Base-by-base conservation (phyloP, 106 monocot species). In the Agapanthus africanus region DNA sequence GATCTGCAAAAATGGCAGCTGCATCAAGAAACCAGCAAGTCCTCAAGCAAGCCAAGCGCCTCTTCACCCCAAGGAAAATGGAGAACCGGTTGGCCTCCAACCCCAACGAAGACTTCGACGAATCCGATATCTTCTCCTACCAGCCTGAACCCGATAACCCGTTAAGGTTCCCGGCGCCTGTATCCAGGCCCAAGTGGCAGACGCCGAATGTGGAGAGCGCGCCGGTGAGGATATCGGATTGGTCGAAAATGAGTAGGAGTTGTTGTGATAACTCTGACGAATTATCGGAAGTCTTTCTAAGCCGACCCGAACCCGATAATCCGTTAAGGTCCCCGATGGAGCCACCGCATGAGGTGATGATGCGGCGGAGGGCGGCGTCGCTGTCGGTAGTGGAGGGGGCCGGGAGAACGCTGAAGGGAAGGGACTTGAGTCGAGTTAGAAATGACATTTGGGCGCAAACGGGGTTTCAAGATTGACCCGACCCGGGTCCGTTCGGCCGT, bases 391-490 rank as follows among this genome's bases (percentile, higher is more conserved):
- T 77, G 36, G 91, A 88, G 35, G 91, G 91, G 40, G 28, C 67
- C 37, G 87, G 87, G 11, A 40, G 91, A 50, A 91, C 91, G 14
- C 82, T 87, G 50, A 91, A 91, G 75, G 91, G 91, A 26, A 68
- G 91, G 35, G 91, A 91, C 52, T 59, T 91, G 67, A 82, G 85
- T 33, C 87, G 91, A 41, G 78, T 88, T 14, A 78, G 91, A 15
- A 78, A 91, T 67, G 84, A 84, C 41, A 75, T 91, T 59, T 88
- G 84, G 87, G 78, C 60, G 67, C 74, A 87, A 72, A 85, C 75
- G 21, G 91, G 91, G 11, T 91, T 91, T 61, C 76, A 84, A 52
- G 87, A 84, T 60, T 91, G 61, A 61, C 35, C 33, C n/a, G n/a
- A n/a, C n/a, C n/a, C n/a, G 61, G 13, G 31, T 57, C 13, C 30